Evolutionary conservation across 495 filamentous ascomycete genomes (phyloP).

Genomic region (Annulohypoxylon moriforme): DNA sequence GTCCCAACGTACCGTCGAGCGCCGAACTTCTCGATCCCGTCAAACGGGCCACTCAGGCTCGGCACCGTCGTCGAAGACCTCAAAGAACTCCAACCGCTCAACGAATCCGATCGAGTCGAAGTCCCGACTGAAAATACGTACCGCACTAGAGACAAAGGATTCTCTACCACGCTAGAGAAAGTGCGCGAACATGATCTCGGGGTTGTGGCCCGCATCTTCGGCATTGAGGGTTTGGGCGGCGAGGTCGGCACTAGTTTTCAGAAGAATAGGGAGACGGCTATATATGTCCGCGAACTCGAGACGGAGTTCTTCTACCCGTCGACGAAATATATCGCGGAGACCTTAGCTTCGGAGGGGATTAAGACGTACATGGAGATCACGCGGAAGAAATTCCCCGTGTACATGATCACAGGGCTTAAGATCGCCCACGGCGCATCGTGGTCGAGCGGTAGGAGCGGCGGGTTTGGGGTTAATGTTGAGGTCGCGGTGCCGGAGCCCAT

Average conservation of each 20-base stretch:
- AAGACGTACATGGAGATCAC: neutral
- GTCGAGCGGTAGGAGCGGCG: neutral
- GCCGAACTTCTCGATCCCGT: constrained; percentile 3
- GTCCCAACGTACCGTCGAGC: constrained; percentile 11
- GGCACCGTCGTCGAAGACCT: constrained; percentile 7
- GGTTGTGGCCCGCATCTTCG: neutral
- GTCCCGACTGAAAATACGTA: neutral
- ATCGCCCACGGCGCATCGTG: neutral
- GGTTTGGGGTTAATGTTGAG: neutral
- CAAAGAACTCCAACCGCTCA: neutral
- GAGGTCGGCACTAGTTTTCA: neutral
- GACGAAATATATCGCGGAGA: neutral
- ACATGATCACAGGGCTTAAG: constrained; percentile 6
- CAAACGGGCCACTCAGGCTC: neutral
- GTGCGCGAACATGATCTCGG: neutral
- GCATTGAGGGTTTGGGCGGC: neutral
- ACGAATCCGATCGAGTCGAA: neutral
- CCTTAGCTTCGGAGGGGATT: neutral
- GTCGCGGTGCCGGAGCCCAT: neutral
- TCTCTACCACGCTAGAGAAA: neutral
- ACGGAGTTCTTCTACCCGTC: neutral
- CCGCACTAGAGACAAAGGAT: neutral
- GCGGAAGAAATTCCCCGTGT: neutral
- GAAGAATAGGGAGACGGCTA: neutral
- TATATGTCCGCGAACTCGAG: neutral